Evolutionary conservation across 169 alveolate species (phyloP), one percentile per base, ranked within the genome.

Genomic region (Cryptosporidium meleagridis): DNA sequence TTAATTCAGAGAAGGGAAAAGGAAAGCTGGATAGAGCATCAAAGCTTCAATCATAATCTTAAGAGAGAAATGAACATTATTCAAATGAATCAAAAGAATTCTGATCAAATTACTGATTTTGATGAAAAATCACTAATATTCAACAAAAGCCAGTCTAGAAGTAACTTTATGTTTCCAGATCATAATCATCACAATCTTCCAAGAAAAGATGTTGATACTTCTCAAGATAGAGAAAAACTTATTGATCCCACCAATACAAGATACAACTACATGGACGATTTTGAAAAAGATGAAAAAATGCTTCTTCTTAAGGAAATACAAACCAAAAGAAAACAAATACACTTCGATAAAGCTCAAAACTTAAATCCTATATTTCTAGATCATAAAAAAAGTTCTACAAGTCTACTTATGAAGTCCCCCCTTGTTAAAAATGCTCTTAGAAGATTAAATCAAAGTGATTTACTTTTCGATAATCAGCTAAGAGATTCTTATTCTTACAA

Each of bases 211-310:
- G 23, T 18, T n/a, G 35, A 9, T 41, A 35, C 31, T 31, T 18
- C 9, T 33, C 18, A n/a, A 9, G 1, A 2, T 16, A 33, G 70
- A 21, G 48, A 72, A 33, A 72, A 48, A 4, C 51, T 35, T 59
- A 80, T 80, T n/a, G 62, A 80, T 45, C 73, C 69, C 6, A 16
- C n/a, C 8, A 80, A 80, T 31, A 80, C 89, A n/a, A 80, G 89
- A 65, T 80, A 62, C 33, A 37, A 80, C 16, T 55, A 52, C n/a
- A 33, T 35, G 45, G 70, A 35, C n/a, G 75, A 65, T 23, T 80
- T 80, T 59, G 45, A 37, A n/a, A 45, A 16, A 51, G 75, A 80
- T 23, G 35, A 61, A 10, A 80, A 69, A 33, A n/a, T 52, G 12
- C 69, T 69, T 18, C 31, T 55, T 55, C 85, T 33, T 21, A 45